Evolutionary conservation across 345 rosid species (phyloP), one percentile per base, ranked within the genome.

Genomic region (Odontarrhena argentea): DNA sequence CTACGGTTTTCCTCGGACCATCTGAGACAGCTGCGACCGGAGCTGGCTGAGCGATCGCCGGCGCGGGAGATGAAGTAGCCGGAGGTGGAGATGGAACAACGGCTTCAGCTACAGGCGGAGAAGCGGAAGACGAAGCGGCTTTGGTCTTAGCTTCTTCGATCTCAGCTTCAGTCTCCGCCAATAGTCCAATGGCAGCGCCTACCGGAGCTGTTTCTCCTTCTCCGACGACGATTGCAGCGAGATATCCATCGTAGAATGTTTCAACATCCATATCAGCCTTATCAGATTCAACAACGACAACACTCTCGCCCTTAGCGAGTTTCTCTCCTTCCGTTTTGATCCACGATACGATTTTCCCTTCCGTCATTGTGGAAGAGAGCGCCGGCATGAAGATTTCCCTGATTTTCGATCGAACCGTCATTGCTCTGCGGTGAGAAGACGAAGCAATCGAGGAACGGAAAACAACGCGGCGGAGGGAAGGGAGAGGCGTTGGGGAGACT

Each of bases 371-470:
- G 69, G 98, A 93, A 61, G 97, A 90, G 67, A 93, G 94, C 5
- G 98, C 95, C 6, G 97, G 98, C 97, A 93, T 93, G 85, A 93
- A 93, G 68, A 93, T 93, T 76, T 93, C 97, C n/a, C 97, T 83
- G 71, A 93, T 85, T 84, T 90, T 93, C 30, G 96, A 77, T 34
- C 85, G 85, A 43, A 93, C 85, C 6, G 79, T 65, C 69, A 78
- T 60, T 35, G 43, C 47, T 30, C 79, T 52, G 28, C 76, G 74
- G 47, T 26, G 69, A 41, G 78, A 69, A 30, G 76, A 30, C 48
- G 77, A 13, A 30, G 76, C 63, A 41, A 71, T 36, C 45, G 78
- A 54, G 44, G 75, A 72, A 52, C 75, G 67, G 68, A 69, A 49
- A 5, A 56, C 14, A 48, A 79, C 75, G 65, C 70, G 74, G 56